Percentiles rank a stretch among this genome's conserved stretches.
These are phyloP conservation scores for Cercospora citrullina DNA, from an alignment of 2,329 filamentous ascomycete genomes.

Conservation along the genomic window DNA sequence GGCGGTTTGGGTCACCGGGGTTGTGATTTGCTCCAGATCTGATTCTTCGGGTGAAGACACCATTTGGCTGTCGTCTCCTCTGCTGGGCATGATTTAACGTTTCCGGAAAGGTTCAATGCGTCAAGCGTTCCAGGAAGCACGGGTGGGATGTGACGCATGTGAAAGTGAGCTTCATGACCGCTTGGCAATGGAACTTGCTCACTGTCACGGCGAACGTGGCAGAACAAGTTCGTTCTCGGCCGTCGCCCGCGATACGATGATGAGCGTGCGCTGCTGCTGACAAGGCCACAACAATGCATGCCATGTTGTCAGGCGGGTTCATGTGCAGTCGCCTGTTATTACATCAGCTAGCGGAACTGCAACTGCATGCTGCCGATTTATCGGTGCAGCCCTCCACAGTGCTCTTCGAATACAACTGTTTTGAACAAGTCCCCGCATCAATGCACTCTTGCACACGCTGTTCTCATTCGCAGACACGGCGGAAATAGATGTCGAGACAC, in stretches of 20 bases:
- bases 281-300: not conserved
- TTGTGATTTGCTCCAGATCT: slow-evolving; percentile 39
- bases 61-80: slow-evolving; percentile 59
- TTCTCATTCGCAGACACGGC: not conserved
- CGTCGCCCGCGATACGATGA: not conserved
- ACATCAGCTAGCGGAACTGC: not conserved
- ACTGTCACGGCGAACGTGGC: not conserved
- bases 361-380: not conserved
- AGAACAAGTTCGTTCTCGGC: not conserved
- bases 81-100: slow-evolving; percentile 39
- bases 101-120: not conserved
- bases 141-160: not conserved
- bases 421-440: not conserved
- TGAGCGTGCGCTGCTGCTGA: not conserved
- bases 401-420: not conserved
- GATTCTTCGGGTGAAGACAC: slow-evolving; percentile 41
- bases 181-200: not conserved
- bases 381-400: not conserved
- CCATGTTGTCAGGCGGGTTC: not conserved
- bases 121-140: not conserved
- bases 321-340: not conserved
- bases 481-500: not conserved
- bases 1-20: slow-evolving; percentile 44
- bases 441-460: not conserved
- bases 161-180: slow-evolving; percentile 1